Evolutionary conservation across 2,329 filamentous ascomycete genomes (phyloP), one percentile per base, ranked within the genome.

Genomic region (Monosporascus sp.): DNA sequence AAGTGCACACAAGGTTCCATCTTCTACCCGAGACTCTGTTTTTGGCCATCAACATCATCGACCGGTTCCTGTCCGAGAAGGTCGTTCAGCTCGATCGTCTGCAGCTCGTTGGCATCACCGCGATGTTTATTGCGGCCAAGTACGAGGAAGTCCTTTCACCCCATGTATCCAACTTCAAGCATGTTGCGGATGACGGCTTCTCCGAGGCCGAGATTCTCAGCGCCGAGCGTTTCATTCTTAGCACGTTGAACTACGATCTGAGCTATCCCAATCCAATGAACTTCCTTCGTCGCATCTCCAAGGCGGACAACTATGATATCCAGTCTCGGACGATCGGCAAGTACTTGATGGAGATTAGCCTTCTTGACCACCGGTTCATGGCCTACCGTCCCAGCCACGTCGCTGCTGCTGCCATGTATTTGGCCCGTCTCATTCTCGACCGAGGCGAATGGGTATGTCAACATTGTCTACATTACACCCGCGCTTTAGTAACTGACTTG

Each of bases 261-360:
- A 97, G 92, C 77, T 99, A 97, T 69, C 94, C 94, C 53, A 99
- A 99, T 74, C 94, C 94, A 22, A 99, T 99, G 94, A 99, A 99
- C 81, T 99, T 99, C 77, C 84, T 99, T 56, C 90, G 94, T 60
- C 89, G 95, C 62, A 96, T 99, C 73, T 97, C 93, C 57, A 99
- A 99, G 80, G 95, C 94, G 67, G 95, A 99, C 76, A 94, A 96
- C 78, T 99, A 99, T 75, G 93, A 99, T 73, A 96, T 97, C 66
- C 90, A 97, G 72, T 96, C 92, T 56, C 89, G 94, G 65, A 99
- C 94, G 47, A 83, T 99, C 55, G 94, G 90, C 72, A 99, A 99
- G 77, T 99, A 97, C 72, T 80, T 99, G 48, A 90, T 96, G 77
- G 94, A 99, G 77, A 97, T 99, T 67, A 94, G 90, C 70, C 84